Percentiles rank a stretch among this genome's conserved stretches.
Conservation (phyloP, 306 rosid species). For the Cicer pinnatifidum region DNA sequence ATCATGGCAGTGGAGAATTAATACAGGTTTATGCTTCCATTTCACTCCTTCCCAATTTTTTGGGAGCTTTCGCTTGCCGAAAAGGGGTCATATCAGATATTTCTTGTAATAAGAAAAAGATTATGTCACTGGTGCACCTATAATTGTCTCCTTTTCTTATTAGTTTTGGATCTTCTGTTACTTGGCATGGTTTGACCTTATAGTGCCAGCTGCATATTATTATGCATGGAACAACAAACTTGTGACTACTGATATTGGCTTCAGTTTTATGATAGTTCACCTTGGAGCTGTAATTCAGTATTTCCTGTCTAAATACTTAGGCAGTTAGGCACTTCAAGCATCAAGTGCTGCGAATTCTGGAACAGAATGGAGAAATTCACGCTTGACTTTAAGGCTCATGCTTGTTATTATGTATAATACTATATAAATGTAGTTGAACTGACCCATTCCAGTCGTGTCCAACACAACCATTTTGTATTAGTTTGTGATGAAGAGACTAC, state of each 20-base stretch:
- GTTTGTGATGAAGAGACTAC: not conserved
- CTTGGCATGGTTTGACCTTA: not conserved
- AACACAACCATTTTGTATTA: not conserved
- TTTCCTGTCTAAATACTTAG: constrained; percentile 7
- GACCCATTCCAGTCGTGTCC: constrained; percentile 5
- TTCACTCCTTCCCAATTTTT: not conserved
- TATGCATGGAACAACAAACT: not conserved
- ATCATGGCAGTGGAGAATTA: not conserved
- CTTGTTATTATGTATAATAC: not conserved
- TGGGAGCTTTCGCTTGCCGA: not conserved
- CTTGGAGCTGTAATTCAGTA: not conserved
- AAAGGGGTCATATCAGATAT: not conserved
- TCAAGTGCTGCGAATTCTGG: constrained; percentile 8
- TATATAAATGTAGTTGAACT: constrained; percentile 11
- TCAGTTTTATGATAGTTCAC: not conserved
- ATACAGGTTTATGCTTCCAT: not conserved
- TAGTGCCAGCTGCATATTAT: constrained; percentile 19
- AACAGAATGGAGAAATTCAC: constrained; percentile 7
- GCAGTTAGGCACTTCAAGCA: not conserved
- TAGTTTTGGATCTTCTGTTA: not conserved
- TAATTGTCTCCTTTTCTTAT: constrained; percentile 13
- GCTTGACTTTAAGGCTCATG: not conserved
- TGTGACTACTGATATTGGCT: not conserved
- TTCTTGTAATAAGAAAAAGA: constrained; percentile 20
- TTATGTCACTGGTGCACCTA: not conserved